Base-by-base conservation (phyloP, 2,329 filamentous ascomycete genomes). In the Trichoderma pleuroti region DNA sequence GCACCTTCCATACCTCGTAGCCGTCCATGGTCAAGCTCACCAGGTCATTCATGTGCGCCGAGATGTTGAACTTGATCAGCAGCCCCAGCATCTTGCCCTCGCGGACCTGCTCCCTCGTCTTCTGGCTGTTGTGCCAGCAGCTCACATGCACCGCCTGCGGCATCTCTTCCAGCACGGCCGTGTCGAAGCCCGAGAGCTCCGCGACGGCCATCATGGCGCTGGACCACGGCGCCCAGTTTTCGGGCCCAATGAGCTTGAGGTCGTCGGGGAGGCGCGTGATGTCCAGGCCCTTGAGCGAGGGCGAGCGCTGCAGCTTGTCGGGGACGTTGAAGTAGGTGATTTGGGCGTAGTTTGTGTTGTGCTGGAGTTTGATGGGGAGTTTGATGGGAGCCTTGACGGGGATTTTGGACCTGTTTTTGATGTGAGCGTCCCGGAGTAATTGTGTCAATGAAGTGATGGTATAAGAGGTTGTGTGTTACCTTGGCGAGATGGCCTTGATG, bases 281-380 rank as follows among this genome's bases (percentile, higher is more conserved):
- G 24, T 70, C 39, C 8, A 42, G 8, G 18, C 39, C 8, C 68
- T 28, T n/a, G 59, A 70, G 57, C 2, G 59, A 26, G 8, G 68
- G 49, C 4, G 60, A 16, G 66, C 66, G 52, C 28, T 18, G 49
- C 52, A 64, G 34, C 59, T 32, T 73, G 57, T 61, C 62, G 67
- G 10, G 61, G 75, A 32, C 74, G 24, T 68, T 61, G 56, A 68
- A 68, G 39, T 68, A 68, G 66, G 66, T 60, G 56, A 68, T 68
- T 61, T 68, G 66, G 34, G 56, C 18, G n/a, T 68, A 68, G 66
- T 21, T 34, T 1, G 56, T 52, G 30, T 16, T 63, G 7, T 26
- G 67, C 12, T 56, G 52, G 16, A 42, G 46, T 9, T 56, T 63
- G 24, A 59, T 12, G 56, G 46, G 67, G 6, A 63, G 16, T 7